Evolutionary conservation across 441 rosid genomes (phyloP), one percentile per base, ranked within the genome.

Genomic region (Melastoma candidum): DNA sequence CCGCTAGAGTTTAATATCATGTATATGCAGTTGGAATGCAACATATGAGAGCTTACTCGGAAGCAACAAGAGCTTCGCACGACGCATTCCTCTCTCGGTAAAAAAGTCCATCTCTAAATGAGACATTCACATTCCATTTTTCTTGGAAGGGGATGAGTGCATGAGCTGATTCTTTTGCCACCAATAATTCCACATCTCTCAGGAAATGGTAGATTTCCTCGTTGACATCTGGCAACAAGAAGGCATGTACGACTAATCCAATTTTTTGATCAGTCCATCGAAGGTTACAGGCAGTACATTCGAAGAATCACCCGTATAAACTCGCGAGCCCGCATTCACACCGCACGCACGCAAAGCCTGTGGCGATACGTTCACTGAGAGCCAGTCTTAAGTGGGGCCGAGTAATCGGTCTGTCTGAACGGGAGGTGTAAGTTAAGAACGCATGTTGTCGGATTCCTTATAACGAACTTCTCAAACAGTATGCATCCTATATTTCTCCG

Each of bases 201-300:
- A 89, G 97, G 97, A 86, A 77, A 85, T 89, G 97, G 86, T 83
- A 46, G 95, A 82, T 73, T 89, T 86, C 74, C 88, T 84, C 22
- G 95, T 89, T 60, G 90, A 89, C 71, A 29, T 74, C n/a, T 89
- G 95, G 95, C 95, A 89, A 65, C 90, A 89, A 61, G 95, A 89
- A 60, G 95, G 95, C 14, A 66, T 89, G 78, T 86, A 89, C 60
- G 97, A 82, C 61, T 82, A 70, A 83, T 26, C 26, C 45, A 24
- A 2, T 17, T 32, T 43, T 26, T 4, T 52, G 13, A 52, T 36
- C 56, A 52, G 29, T 14, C 11, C 22, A 17, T 17, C 22, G 22
- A 17, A 17, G 22, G 22, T 17, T 17, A 17, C 22, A 17, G 22
- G 22, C 22, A 17, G 56, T 3, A 26, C 43, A 36, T 36, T 52